Base-by-base conservation (phyloP, 2,329 filamentous ascomycete genomes). In the Clonostachys solani region DNA sequence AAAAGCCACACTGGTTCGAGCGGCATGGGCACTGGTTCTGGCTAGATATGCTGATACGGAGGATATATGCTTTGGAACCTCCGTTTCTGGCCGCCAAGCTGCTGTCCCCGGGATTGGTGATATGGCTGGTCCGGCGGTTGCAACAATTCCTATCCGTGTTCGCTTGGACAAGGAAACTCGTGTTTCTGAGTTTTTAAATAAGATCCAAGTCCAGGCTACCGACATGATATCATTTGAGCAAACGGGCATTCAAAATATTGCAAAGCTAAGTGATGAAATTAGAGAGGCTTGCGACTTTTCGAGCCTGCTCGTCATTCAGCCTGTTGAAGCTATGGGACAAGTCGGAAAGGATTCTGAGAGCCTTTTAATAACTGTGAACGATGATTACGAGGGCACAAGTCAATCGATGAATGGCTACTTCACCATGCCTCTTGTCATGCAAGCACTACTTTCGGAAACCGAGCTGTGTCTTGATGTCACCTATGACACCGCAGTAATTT, bases 331-430 rank as follows among this genome's bases (percentile, higher is more conserved):
- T 15, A 40, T 44, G 38, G 38, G 16, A 10, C 12, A 40, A 23
- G 34, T 45, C 10, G 45, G 40, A 5, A 29, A 19, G n/a, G 29
- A 47, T 18, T 47, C 45, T 16, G 29, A 47, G 7, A 16, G 6
- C 1, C 29, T 42, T 9, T 12, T 47, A 5, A 6, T 16, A 2
- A n/a, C n/a, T 4, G 37, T n/a, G 15, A 40, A 35, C 5, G 38
- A 42, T 7, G 8, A 19, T n/a, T 10, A 23, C 19, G 35, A 45
- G 12, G 16, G 9, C 12, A 17, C 5, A 41, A 47, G n/a, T 63
- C 66, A 49, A 70, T 66, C 2, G 55, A 38, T 38, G 15, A n/a
- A 47, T 34, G 46, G 43, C 38, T 50, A 50, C 34, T 50, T 45
- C 29, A 48, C 13, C 15, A 46, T 44, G 36, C 49, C 49, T 13